Base-by-base conservation (phyloP, 176 grass and related monocot species). In the Microstegium vimineum region DNA sequence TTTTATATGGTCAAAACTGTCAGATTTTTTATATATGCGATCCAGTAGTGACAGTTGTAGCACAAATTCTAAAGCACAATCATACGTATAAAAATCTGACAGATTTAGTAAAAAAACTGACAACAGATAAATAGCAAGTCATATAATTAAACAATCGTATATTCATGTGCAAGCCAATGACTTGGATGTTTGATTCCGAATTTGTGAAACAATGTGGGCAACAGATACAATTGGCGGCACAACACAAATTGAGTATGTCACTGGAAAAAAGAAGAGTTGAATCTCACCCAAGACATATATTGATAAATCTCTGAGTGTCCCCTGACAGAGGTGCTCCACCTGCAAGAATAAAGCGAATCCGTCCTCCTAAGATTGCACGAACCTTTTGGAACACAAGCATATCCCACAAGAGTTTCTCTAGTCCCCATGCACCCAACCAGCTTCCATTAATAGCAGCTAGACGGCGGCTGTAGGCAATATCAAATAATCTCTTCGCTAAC, bases 251-350 rank as follows among this genome's bases (percentile, higher is more conserved):
- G 40, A 68, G 3, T 34, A 42, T 71, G 2, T 35, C 69, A 76
- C 34, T 60, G 61, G 31, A 5, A n/a, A 75, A 26, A 86, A 4
- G 56, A 79, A 6, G 20, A 75, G 1, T 26, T 71, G 26, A 77
- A 86, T 84, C 95, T 93, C 73, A 98, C 95, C 95, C 95, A 82
- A 98, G 85, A 83, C 95, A 98, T 88, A 98, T 93, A 75, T 93
- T 98, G 77, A 98, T 98, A 89, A 98, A 98, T 86, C 95, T 86
- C 73, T 98, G 95, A 60, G 90, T 95, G 74, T 93, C 90, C 33
- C 84, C 90, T 36, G 90, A 95, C 5, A 98, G 69, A 84, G 95
- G 95, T 61, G 95, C 93, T 43, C 95, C 95, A 26, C 95, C 92
- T 88, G 95, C 93, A 35, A 98, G 86, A 54, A 91, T 83, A 82